These are phyloP conservation scores for Ustilago shanxiensis DNA, from an alignment of 1,284 basidiomycete genomes.

Conservation along the genomic window DNA sequence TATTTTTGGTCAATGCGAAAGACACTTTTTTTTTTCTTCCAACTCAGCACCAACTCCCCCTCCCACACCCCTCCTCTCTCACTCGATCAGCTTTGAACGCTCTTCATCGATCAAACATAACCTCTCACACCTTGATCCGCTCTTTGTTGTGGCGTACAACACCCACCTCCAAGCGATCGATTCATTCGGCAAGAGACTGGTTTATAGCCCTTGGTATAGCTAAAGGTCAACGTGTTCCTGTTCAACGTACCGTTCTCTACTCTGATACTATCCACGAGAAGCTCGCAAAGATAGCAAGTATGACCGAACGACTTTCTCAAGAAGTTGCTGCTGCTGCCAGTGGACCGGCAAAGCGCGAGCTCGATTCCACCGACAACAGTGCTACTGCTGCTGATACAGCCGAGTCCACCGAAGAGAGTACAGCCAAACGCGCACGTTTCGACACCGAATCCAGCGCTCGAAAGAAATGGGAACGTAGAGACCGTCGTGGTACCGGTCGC, in stretches of 20 bases:
- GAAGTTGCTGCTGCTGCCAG: slow-evolving; percentile 18
- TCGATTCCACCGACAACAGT: neutral
- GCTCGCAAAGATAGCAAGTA: slow-evolving; percentile 30
- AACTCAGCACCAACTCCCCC: neutral
- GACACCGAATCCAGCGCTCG: slow-evolving; percentile 9
- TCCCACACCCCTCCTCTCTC: no score
- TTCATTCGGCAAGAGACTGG: slow-evolving; percentile 17
- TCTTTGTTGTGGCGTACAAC: neutral
- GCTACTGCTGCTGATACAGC: neutral
- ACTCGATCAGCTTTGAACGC: no score
- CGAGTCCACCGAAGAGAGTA: neutral
- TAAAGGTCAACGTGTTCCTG: slow-evolving; percentile 35
- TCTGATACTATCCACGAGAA: slow-evolving; percentile 35
- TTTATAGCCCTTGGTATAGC: slow-evolving; percentile 33
- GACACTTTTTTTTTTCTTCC: neutral
- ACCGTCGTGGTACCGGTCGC: slow-evolving; percentile 39
- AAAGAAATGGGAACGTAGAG: slow-evolving; percentile 44
- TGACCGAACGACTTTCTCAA: slow-evolving; percentile 28
- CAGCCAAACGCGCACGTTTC: slow-evolving; percentile 33
- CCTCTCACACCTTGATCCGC: neutral
- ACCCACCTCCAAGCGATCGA: no score
- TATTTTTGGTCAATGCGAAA: neutral
- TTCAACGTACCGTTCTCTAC: slow-evolving; percentile 31
- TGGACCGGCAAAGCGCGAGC: slow-evolving; percentile 20
- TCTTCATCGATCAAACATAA: neutral